Conservation (phyloP, 2,329 filamentous ascomycete species). For the Xylogone sp. region DNA sequence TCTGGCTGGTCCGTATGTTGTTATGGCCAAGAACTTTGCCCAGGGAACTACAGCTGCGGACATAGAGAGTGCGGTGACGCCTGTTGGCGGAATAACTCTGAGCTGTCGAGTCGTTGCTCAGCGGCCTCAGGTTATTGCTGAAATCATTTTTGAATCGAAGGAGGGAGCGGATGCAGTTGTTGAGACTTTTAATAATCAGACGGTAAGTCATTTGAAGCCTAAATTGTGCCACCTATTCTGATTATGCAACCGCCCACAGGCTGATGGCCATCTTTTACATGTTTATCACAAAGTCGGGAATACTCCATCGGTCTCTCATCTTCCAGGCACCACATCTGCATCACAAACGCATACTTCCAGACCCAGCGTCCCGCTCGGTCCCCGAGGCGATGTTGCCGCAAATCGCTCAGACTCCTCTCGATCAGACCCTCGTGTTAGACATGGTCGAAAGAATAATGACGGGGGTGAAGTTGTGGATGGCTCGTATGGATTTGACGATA, state of each 20-base stretch:
- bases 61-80: slow-evolving; percentile 78
- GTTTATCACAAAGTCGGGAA: slow-evolving; percentile 63
- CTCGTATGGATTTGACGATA: slow-evolving; percentile 30
- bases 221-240: no score
- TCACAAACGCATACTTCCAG: slow-evolving; percentile 6
- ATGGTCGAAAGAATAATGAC: slow-evolving; percentile 17
- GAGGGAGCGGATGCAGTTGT: slow-evolving; percentile 73
- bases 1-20: slow-evolving; percentile 65
- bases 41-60: slow-evolving; percentile 77
- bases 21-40: slow-evolving; percentile 79
- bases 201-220: slow-evolving; percentile 44
- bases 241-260: slow-evolving; percentile 37
- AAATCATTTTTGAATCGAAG: slow-evolving; percentile 70
- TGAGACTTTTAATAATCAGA: slow-evolving; percentile 73
- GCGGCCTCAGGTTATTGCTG: slow-evolving; percentile 69
- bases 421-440: slow-evolving; percentile 14
- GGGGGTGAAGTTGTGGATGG: slow-evolving; percentile 29
- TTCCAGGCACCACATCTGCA: slow-evolving; percentile 3
- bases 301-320: slow-evolving; percentile 10
- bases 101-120: slow-evolving; percentile 66
- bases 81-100: slow-evolving; percentile 64
- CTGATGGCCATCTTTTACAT: slow-evolving; percentile 69
- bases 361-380: slow-evolving; percentile 21
- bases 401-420: slow-evolving; percentile 15
- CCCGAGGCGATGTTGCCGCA: slow-evolving; percentile 19